These are phyloP conservation scores for Metschnikowia colocasiae DNA, from an alignment of 805 yeast genomes.

Conservation along the genomic window DNA sequence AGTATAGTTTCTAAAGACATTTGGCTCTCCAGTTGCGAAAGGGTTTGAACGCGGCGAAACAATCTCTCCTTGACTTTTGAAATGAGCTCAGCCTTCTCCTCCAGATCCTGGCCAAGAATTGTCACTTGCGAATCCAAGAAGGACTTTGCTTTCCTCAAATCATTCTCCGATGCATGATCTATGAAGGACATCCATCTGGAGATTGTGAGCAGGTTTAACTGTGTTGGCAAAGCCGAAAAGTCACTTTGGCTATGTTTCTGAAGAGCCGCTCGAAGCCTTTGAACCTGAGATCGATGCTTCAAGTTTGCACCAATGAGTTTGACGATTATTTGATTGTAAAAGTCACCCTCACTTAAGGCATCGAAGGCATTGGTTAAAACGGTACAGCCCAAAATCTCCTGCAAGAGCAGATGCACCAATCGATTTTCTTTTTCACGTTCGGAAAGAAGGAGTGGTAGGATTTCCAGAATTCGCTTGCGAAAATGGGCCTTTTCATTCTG, in stretches of 20 bases:
- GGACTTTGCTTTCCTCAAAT: neutral
- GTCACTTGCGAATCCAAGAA: neutral
- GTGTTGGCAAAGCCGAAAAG: neutral
- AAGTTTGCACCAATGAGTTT: constrained; percentile 58
- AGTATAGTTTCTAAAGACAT: constrained; percentile 11
- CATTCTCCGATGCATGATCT: constrained; percentile 3
- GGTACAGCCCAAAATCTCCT: constrained; percentile 59
- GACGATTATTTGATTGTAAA: constrained; percentile 64
- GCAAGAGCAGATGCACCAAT: constrained; percentile 46
- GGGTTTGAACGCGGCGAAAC: neutral
- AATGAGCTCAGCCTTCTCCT: neutral
- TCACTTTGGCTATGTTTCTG: constrained; percentile 48
- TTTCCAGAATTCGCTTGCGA: constrained; percentile 33
- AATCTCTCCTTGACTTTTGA: neutral
- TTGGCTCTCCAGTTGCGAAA: neutral
- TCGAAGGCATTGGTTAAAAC: constrained; percentile 48
- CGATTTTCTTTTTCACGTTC: constrained; percentile 44
- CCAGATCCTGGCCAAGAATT: neutral
- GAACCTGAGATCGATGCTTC: constrained; percentile 71
- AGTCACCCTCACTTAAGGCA: constrained; percentile 68
- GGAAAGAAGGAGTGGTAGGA: constrained; percentile 52
- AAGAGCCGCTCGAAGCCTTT: constrained; percentile 63
- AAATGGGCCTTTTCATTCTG: constrained; percentile 49
- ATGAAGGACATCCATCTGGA: constrained; percentile 3
- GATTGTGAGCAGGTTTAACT: constrained; percentile 1